Evolutionary conservation across 257 asterid genomes (phyloP).

Genomic region (Solanum piurae): DNA sequence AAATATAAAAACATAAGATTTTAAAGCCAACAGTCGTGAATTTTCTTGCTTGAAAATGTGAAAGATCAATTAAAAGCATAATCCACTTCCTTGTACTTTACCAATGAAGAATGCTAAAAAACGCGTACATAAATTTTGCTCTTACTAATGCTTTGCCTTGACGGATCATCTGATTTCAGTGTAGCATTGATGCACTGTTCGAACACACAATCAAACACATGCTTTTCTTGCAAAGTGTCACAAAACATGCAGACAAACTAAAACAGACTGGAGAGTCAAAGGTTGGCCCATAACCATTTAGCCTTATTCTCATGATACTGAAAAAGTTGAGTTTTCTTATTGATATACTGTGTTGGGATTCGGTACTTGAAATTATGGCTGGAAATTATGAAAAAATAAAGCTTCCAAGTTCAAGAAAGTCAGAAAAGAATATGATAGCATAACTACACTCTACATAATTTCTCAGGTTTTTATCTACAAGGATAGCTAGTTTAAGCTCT

Average conservation of each 20-base stretch:
- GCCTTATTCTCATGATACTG: background rate
- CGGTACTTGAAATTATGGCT: background rate
- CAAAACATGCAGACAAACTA: slow-evolving; percentile 84
- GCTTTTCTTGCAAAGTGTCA: slow-evolving; percentile 84
- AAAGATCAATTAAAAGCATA: no score
- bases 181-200: slow-evolving; percentile 92
- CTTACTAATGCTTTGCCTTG: background rate
- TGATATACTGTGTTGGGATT: background rate
- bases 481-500: background rate
- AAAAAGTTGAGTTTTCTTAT: background rate
- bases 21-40: no score
- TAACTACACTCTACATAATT: background rate
- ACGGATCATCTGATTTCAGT: slow-evolving; percentile 36
- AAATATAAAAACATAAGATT: no score
- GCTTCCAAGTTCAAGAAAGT: background rate
- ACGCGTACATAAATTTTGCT: background rate
- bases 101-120: no score
- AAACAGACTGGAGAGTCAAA: slow-evolving; percentile 76
- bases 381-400: background rate
- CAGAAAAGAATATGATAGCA: background rate
- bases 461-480: background rate
- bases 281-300: slow-evolving; percentile 24
- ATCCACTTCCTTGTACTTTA: no score
- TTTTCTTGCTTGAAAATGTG: no score
- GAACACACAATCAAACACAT: slow-evolving; percentile 91